Conservation (phyloP, 176 grass and related monocot species). For the Puccinellia tenuiflora region DNA sequence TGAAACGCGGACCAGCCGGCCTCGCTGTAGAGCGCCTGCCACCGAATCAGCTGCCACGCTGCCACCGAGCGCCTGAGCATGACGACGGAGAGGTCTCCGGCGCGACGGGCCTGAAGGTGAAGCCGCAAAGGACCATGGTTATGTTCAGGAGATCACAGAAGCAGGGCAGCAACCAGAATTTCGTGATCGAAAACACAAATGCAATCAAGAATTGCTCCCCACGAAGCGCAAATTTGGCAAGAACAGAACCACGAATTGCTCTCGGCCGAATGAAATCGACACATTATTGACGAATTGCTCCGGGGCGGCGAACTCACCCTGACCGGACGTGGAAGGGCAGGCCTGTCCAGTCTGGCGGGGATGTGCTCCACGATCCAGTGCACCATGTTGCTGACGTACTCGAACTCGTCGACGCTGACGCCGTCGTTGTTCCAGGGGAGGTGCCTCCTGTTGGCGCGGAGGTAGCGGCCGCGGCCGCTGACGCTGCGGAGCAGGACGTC, state of each 20-base stretch:
- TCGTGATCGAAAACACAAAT: background rate
- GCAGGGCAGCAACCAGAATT: background rate
- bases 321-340: background rate
- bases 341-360: background rate
- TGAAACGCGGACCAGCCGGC: background rate
- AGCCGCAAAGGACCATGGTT: background rate
- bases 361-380: background rate
- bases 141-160: background rate
- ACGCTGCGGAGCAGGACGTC: background rate
- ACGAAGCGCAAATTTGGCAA: background rate
- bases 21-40: background rate
- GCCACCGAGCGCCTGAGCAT: background rate
- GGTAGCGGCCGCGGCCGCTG: background rate
- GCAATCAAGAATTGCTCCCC: background rate
- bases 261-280: background rate
- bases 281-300: too few species aligned
- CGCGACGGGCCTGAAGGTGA: background rate
- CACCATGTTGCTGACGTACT: background rate
- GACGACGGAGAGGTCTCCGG: background rate
- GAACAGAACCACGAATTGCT: background rate
- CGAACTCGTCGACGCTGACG: background rate
- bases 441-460: slow-evolving; percentile 8
- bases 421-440: background rate
- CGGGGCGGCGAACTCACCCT: too few species aligned
- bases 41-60: background rate